phyloP scores from a whole-genome alignment of 306 rosid genomes.

The Quercus alba region DNA sequence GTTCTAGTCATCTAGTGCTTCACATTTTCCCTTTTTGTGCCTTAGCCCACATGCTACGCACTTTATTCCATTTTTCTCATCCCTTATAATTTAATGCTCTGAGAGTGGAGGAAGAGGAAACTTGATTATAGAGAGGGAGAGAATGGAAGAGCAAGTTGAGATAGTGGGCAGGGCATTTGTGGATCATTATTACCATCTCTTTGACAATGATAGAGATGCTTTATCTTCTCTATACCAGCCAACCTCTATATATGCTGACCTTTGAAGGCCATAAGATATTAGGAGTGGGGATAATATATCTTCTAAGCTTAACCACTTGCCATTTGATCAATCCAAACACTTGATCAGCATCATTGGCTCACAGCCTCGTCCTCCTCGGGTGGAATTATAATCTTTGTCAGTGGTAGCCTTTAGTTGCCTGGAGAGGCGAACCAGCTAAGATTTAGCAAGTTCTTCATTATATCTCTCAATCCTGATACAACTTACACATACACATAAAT shows the following conservation, averaged over 20 bases:
- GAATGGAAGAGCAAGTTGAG: too few species aligned
- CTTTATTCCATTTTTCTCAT: too few species aligned
- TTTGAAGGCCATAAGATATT: too few species aligned
- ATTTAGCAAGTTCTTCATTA: conserved; percentile 31
- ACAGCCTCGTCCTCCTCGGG: conserved; percentile 31
- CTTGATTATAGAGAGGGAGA: too few species aligned
- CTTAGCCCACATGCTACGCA: too few species aligned
- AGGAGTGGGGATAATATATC: background rate
- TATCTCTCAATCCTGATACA: too few species aligned
- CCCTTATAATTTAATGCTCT: too few species aligned
- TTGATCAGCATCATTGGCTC: conserved; percentile 37
- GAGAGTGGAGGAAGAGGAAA: too few species aligned
- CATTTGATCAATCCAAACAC: conserved; percentile 37
- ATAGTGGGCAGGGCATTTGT: background rate
- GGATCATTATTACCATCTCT: conserved; percentile 40
- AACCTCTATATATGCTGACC: too few species aligned
- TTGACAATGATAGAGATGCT: conserved; percentile 32
- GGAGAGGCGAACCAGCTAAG: conserved; percentile 38
- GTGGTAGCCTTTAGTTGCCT: conserved; percentile 33
- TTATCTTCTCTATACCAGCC: conserved; percentile 29
- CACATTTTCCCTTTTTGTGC: too few species aligned
- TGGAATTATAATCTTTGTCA: conserved; percentile 35
- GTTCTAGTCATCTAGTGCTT: too few species aligned
- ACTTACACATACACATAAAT: too few species aligned
- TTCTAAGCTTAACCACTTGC: conserved; percentile 30